These are phyloP conservation scores for Colletotrichum incanum DNA, from an alignment of 2,329 filamentous ascomycete genomes.

Conservation along the genomic window DNA sequence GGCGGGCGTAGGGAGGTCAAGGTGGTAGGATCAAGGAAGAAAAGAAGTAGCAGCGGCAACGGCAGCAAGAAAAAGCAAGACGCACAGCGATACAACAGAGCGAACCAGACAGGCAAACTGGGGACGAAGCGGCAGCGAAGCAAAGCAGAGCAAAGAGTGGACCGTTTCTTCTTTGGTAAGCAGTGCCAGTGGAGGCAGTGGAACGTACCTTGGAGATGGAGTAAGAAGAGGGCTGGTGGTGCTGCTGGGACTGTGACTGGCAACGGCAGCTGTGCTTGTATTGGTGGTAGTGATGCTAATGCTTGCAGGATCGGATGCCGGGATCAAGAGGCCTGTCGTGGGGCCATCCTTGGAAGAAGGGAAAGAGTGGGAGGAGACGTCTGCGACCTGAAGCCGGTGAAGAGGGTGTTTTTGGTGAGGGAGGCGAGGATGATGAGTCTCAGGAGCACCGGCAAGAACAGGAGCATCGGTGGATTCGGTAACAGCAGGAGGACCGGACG, in stretches of 20 bases:
- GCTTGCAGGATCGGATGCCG: conserved; percentile 45
- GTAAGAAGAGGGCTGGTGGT: conserved; percentile 39
- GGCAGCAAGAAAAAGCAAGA: conserved; percentile 11
- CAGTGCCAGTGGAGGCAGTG: conserved; percentile 33
- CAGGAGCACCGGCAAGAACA: conserved; percentile 11
- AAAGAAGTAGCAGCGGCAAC: conserved; percentile 11
- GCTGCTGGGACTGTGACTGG: conserved; percentile 30
- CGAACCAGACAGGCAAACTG: conserved; percentile 27
- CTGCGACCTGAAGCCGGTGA: conserved; percentile 38
- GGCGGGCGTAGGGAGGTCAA: conserved; percentile 31
- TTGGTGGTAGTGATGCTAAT: conserved; percentile 45
- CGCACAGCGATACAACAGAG: conserved; percentile 7
- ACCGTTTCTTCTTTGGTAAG: conserved; percentile 41
- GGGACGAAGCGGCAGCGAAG: conserved; percentile 27
- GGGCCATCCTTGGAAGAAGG: conserved; percentile 60
- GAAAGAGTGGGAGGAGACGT: conserved; percentile 37
- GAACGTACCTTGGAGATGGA: conserved; percentile 43
- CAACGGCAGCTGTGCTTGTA: conserved; percentile 22
- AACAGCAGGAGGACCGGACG: conserved; percentile 10
- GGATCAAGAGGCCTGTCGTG: conserved; percentile 58
- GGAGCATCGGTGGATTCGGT: conserved; percentile 37
- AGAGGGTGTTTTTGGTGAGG: conserved; percentile 43
- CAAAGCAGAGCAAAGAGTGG: conserved; percentile 40
- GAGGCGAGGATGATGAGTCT: conserved; percentile 34
- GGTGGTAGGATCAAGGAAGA: conserved; percentile 32